Evolutionary conservation across 2,329 filamentous ascomycete genomes (phyloP), one percentile per base, ranked within the genome.

Genomic region (Cladobotryum mycophilum): DNA sequence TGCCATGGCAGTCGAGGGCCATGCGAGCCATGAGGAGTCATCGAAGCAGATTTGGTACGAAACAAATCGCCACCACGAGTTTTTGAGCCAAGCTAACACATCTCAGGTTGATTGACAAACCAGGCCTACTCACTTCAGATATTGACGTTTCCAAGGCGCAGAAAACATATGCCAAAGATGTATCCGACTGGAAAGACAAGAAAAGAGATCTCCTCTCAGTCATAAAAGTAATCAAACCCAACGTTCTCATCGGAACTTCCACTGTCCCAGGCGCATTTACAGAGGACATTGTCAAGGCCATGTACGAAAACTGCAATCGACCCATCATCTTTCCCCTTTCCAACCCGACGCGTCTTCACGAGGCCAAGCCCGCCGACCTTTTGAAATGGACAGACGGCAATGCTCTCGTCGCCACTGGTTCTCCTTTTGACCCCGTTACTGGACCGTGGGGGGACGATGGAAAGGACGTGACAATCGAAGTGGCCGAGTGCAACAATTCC

Each of bases 401-500:
- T 56, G 89, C 83, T 0, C 76, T 95, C 3, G 83, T 93, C 4
- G 88, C 90, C 0, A 95, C 90, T 0, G 90, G 90, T 4, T 89
- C 85, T 8, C 89, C 90, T 0, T 95, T 95, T 64, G 76, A 80
- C 1, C 85, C 89, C 0, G 88, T 93, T 13, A 78, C 79, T 46
- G 79, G 76, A 0, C 73, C 77, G 1, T 81, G 78, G 75, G 76
- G 74, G 2, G n/a, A 62, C 0, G 64, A 70, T 9, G 77, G 74
- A 0, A 47, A 61, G 0, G 73, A 78, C 7, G 53, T 75, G 1
- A 65, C 67, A 54, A 71, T 78, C 52, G 68, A 75, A 25, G 63
- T 78, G 61, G 88, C 88, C 20, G 89, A 95, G 67, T 95, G 90
- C 70, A 95, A 95, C 70, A 95, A 95, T 69, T 86, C 83, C 1